Conservation (phyloP, 2,329 filamentous ascomycete species). For the Septoria linicola region DNA sequence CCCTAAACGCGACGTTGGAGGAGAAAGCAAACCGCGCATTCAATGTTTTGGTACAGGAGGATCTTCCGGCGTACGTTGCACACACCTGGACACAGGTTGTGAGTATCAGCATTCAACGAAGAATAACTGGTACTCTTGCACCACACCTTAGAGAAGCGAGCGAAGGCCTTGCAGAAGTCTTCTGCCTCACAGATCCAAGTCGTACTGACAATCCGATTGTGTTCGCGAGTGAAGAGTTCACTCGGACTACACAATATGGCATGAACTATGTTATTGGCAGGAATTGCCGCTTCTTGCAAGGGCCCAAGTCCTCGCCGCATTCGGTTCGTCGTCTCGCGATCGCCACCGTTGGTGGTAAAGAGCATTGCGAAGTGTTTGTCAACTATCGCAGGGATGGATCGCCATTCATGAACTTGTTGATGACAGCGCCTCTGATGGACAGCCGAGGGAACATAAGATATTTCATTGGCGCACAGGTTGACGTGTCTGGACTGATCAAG, state of each 20-base stretch:
- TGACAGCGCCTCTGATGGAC: constrained; percentile 70
- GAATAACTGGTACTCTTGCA: constrained; percentile 67
- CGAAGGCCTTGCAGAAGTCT: constrained; percentile 73
- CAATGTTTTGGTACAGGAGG: constrained; percentile 62
- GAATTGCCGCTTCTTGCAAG: constrained; percentile 77
- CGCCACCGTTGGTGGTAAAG: constrained; percentile 61
- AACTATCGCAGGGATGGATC: constrained; percentile 75
- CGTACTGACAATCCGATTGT: constrained; percentile 73
- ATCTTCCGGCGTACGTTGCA: constrained; percentile 70
- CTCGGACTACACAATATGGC: constrained; percentile 72
- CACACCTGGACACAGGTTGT: constrained; percentile 68
- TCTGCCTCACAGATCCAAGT: constrained; percentile 73
- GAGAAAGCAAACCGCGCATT: constrained; percentile 66
- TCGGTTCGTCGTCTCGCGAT: constrained; percentile 63
- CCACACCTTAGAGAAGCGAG: constrained; percentile 65
- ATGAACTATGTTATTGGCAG: constrained; percentile 70
- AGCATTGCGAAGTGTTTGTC: constrained; percentile 71
- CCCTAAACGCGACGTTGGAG: constrained; percentile 59
- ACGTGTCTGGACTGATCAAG: constrained; percentile 67
- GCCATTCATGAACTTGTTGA: constrained; percentile 73
- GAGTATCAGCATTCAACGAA: constrained; percentile 65
- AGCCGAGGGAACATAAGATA: constrained; percentile 66
- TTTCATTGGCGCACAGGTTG: constrained; percentile 70
- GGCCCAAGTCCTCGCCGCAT: constrained; percentile 65
- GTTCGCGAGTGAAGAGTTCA: constrained; percentile 74